A percentile compares a stretch with the other conserved stretches of the same genome.
Conservation (phyloP, 768 basidiomycete genomes). For the Boletus subparvulus region DNA sequence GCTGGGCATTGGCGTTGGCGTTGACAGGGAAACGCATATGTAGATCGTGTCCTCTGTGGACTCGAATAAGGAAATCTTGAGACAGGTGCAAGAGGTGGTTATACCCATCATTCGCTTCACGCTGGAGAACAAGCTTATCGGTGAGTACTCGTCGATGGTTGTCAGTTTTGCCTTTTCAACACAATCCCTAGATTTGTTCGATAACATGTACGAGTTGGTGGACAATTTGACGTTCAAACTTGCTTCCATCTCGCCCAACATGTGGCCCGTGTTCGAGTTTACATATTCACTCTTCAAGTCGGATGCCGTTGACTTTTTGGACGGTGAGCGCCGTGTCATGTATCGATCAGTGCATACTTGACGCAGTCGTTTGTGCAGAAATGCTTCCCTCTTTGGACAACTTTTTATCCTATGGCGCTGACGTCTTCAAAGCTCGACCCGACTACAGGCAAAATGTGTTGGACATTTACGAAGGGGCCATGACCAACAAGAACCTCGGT, state of each 20-base stretch:
- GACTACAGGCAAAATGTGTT: slow-evolving; percentile 80
- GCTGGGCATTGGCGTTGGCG: neutral
- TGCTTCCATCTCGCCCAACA: slow-evolving; percentile 67
- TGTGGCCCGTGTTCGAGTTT: slow-evolving; percentile 87
- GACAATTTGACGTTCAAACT: slow-evolving; percentile 85
- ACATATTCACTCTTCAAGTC: slow-evolving; percentile 82
- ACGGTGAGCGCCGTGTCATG: slow-evolving; percentile 47
- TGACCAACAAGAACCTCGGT: slow-evolving; percentile 69
- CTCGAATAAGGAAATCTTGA: slow-evolving; percentile 67
- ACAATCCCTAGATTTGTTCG: slow-evolving; percentile 64
- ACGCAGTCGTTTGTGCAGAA: slow-evolving; percentile 43
- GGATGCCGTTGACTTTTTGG: slow-evolving; percentile 83
- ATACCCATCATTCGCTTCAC: slow-evolving; percentile 77
- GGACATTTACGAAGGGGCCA: slow-evolving; percentile 78
- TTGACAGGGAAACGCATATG: neutral
- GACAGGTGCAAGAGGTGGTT: slow-evolving; percentile 78
- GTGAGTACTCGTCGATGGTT: slow-evolving; percentile 39
- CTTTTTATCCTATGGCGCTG: slow-evolving; percentile 80
- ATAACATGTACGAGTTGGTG: slow-evolving; percentile 83
- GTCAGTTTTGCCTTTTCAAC: neutral
- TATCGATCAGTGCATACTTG: neutral
- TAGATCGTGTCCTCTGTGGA: slow-evolving; percentile 79
- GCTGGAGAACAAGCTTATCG: slow-evolving; percentile 72
- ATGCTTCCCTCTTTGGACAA: slow-evolving; percentile 89
- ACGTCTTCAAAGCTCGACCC: slow-evolving; percentile 65